Conservation (phyloP, 176 grass and related monocot species). For the Olyra latifolia region DNA sequence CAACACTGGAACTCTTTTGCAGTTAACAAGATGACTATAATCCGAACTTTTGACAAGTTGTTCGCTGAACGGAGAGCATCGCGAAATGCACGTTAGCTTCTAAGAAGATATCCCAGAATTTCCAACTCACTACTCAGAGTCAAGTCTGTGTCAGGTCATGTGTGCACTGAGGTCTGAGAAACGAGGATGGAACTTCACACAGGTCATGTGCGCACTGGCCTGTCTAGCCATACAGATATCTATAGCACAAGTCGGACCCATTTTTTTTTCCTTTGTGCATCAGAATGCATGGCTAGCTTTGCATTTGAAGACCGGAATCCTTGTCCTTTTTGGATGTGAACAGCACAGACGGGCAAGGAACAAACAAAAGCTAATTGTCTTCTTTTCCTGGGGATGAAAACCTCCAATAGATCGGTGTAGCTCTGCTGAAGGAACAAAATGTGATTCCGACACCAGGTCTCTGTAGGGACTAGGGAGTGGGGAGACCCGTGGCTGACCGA, state of each 20-base stretch:
- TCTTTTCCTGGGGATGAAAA: background rate
- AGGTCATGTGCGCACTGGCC: background rate
- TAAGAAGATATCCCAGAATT: background rate
- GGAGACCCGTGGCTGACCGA: background rate
- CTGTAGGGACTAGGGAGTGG: too few species aligned
- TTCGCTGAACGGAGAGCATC: background rate
- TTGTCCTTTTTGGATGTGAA: background rate
- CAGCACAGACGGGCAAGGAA: background rate
- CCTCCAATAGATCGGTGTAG: background rate
- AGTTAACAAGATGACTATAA: background rate
- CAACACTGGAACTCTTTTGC: background rate
- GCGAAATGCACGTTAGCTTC: background rate
- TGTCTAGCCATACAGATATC: too few species aligned
- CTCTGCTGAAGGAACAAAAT: background rate
- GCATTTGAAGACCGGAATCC: background rate
- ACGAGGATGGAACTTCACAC: background rate
- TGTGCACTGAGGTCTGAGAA: background rate
- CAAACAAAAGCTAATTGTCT: background rate
- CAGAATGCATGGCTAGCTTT: background rate
- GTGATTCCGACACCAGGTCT: background rate
- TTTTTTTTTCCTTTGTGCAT: background rate
- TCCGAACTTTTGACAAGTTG: background rate
- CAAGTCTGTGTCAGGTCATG: conserved; percentile 2
- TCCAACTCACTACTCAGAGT: too few species aligned
- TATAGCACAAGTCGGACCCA: background rate